Base-by-base conservation (phyloP, 176 grass and related monocot species). In the Oryza longistaminata region DNA sequence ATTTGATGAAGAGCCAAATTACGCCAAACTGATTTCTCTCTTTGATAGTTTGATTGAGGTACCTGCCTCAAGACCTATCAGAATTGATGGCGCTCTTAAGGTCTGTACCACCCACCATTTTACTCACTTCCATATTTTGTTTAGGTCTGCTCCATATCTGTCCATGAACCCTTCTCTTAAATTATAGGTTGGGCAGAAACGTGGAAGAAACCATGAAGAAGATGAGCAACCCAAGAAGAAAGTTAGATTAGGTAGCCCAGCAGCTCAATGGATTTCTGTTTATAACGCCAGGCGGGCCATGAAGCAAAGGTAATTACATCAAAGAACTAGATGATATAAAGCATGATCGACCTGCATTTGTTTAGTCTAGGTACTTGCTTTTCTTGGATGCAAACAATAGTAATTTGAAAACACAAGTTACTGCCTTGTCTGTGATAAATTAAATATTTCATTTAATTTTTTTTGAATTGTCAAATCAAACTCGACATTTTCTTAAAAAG, bases 1-100 rank as follows among this genome's bases (percentile, higher is more conserved):
- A 76, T 97, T 91, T 91, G 92, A 94, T 61, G 95, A 97, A 88
- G 95, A 97, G 64, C 95, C 95, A 88, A 95, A 95, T 68, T 97
- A 97, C 7, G 82, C 90, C 58, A 97, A 95, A 75, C 88, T 97
- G 65, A 90, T 97, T 79, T 94, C 92, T 74, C 82, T 97, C 68
- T 97, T 97, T 76, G 92, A 91, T 86, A 52, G 88, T 78, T 85
- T 97, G 75, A 97, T 97, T 25, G 92, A 91, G 81, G 76, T 87
- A 87, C 81, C 92, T 68, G 65, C 87, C 35, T 76, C 90, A n/a
- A 90, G 92, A 77, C 95, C 92, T 49, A 95, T 97, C 62, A 94
- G 87, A 80, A 97, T 93, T 88, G 95, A 97, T 91, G 95, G 92
- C n/a, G 95, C 95, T 76, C 89, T 93, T 70, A 97, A 97, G 87